Conservation (phyloP, 108 stramenopile genomes). For the Craspedostauros australis region DNA sequence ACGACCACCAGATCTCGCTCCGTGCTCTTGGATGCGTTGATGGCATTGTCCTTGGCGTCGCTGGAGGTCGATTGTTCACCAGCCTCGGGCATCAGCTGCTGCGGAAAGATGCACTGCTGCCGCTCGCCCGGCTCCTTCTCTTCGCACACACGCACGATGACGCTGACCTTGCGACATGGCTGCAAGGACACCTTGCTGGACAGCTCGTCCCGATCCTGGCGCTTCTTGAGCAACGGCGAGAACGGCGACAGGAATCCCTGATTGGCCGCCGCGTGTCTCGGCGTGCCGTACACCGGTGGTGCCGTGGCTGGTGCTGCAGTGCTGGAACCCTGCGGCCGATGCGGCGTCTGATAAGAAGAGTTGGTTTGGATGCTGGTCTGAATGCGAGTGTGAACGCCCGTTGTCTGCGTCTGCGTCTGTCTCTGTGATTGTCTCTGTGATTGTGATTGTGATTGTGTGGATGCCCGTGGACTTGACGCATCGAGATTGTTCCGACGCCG, state of each 20-base stretch:
- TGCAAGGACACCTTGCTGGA: conserved; percentile 23
- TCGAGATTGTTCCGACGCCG: no score
- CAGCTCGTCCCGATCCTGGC: no score
- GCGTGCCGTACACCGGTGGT: neutral
- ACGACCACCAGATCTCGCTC: conserved; percentile 57
- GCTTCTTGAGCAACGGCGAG: conserved; percentile 22
- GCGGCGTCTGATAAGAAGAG: no score
- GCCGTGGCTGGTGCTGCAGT: neutral
- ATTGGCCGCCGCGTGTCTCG: conserved; percentile 10
- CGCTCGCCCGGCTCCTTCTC: conserved; percentile 6
- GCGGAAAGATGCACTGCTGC: conserved; percentile 33
- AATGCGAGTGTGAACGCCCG: no score
- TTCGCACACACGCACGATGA: conserved; percentile 20
- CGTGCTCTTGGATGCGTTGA: neutral
- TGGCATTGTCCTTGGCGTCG: neutral
- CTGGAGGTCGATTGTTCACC: neutral
- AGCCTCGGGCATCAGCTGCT: neutral
- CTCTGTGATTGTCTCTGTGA: no score
- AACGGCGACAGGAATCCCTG: conserved; percentile 28
- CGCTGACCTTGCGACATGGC: conserved; percentile 32
- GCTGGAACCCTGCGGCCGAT: no score
- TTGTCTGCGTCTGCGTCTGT: no score
- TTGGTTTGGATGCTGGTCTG: no score
- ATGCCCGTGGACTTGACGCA: no score
- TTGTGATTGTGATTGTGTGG: no score